These are phyloP conservation scores for Alternaria conjuncta DNA, from an alignment of 2,329 filamentous ascomycete species.

Conservation along the genomic window DNA sequence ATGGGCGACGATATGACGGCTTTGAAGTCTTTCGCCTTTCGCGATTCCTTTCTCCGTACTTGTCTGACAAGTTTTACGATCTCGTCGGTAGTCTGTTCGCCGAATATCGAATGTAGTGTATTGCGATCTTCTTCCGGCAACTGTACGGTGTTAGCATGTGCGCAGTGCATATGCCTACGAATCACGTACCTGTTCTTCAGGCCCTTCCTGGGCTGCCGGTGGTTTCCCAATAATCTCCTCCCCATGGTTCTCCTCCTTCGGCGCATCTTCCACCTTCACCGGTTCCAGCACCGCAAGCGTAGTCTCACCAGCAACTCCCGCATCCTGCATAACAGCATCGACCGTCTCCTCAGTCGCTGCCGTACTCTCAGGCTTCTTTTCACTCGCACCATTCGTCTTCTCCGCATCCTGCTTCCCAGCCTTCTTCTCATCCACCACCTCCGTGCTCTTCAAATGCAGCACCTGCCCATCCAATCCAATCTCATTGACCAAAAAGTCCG, in stretches of 20 bases:
- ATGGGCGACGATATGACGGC: slow-evolving; percentile 62
- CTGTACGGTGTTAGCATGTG: slow-evolving; percentile 23
- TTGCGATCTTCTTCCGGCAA: slow-evolving; percentile 49
- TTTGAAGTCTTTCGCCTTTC: slow-evolving; percentile 63
- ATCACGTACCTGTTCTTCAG: slow-evolving; percentile 22
- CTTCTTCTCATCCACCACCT: slow-evolving; percentile 26
- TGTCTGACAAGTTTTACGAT: slow-evolving; percentile 64
- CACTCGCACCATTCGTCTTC: slow-evolving; percentile 6
- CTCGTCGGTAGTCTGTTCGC: slow-evolving; percentile 55
- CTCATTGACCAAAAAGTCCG: slow-evolving; percentile 92
- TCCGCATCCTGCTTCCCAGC: slow-evolving; percentile 24
- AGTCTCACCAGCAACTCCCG: slow-evolving; percentile 19
- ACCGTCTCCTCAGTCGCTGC: slow-evolving; percentile 32
- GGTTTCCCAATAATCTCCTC: neutral
- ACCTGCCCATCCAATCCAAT: slow-evolving; percentile 78
- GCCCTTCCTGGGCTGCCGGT: slow-evolving; percentile 13
- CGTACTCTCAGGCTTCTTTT: slow-evolving; percentile 15
- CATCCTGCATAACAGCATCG: slow-evolving; percentile 26
- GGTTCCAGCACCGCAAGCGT: slow-evolving; percentile 6
- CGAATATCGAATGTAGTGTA: slow-evolving; percentile 57
- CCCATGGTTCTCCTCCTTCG: slow-evolving; percentile 8
- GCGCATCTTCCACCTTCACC: neutral
- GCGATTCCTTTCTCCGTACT: slow-evolving; percentile 60
- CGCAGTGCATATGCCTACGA: neutral
- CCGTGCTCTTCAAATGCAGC: slow-evolving; percentile 68